phyloP scores from a whole-genome alignment of 1,284 basidiomycete species.

The Leccinum subrobustum region DNA sequence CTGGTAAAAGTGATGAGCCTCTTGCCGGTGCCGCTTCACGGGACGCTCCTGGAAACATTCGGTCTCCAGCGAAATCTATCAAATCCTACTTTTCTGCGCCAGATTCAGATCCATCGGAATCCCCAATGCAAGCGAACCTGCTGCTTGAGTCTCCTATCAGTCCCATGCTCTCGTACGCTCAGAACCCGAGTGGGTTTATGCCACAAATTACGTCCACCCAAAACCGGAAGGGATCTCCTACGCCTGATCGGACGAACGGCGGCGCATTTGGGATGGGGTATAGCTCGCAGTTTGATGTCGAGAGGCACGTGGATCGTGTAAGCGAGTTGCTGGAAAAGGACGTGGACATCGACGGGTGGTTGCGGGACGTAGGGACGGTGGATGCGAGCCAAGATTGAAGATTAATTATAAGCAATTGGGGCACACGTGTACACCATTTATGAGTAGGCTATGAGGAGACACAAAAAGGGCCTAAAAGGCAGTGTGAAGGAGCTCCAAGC shows the following conservation, averaged over 20 bases:
- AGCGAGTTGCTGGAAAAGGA: slow-evolving; percentile 44
- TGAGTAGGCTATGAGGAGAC: slow-evolving; percentile 10
- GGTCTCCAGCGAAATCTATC: slow-evolving; percentile 34
- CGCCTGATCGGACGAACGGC: slow-evolving; percentile 20
- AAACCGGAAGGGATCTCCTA: slow-evolving; percentile 17
- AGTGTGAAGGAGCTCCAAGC: slow-evolving; percentile 24
- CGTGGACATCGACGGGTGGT: slow-evolving; percentile 46
- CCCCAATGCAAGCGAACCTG: slow-evolving; percentile 29
- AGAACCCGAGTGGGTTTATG: slow-evolving; percentile 37
- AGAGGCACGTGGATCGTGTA: slow-evolving; percentile 41
- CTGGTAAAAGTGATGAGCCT: slow-evolving; percentile 6
- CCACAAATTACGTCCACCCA: slow-evolving; percentile 44
- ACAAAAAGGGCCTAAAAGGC: slow-evolving; percentile 25
- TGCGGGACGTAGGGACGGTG: slow-evolving; percentile 34
- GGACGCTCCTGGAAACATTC: slow-evolving; percentile 13
- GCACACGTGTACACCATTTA: slow-evolving; percentile 25
- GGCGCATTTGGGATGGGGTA: slow-evolving; percentile 37
- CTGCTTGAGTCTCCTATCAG: slow-evolving; percentile 37
- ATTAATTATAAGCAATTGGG: slow-evolving; percentile 1
- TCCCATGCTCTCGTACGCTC: slow-evolving; percentile 40
- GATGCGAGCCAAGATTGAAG: slow-evolving; percentile 17
- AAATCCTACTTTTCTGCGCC: slow-evolving; percentile 45
- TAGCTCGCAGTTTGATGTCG: slow-evolving; percentile 50
- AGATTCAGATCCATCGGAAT: slow-evolving; percentile 37
- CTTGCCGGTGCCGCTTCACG: not conserved